Evolutionary conservation across 2,329 filamentous ascomycete genomes (phyloP).

Genomic region (Leptographium flavum): DNA sequence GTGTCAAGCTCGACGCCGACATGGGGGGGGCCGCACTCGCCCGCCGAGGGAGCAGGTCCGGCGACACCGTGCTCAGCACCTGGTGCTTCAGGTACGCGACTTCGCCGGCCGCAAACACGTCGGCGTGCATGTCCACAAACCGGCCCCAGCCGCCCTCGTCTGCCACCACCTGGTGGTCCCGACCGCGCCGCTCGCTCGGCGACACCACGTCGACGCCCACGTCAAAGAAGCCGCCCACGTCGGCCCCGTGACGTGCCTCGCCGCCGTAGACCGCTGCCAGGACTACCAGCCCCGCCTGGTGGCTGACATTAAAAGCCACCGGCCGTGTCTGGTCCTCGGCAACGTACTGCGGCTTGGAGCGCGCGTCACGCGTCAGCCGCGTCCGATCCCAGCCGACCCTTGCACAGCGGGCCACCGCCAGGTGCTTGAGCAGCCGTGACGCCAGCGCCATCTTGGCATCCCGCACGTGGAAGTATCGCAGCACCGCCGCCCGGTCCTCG

Average conservation of each 20-base stretch:
- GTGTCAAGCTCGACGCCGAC: no score
- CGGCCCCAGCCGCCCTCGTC: conserved; percentile 39
- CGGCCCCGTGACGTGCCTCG: conserved; percentile 30
- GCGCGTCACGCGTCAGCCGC: conserved; percentile 38
- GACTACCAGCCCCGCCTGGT: conserved; percentile 63
- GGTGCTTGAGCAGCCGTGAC: conserved; percentile 61
- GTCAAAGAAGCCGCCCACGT: conserved; percentile 20
- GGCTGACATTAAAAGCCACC: conserved; percentile 60
- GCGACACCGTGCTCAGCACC: conserved; percentile 15
- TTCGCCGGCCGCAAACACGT: conserved; percentile 53
- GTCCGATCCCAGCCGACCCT: conserved; percentile 47
- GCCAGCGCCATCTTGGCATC: conserved; percentile 64
- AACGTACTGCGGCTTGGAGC: conserved; percentile 38
- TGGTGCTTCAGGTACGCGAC: conserved; percentile 42
- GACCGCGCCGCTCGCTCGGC: conserved; percentile 51
- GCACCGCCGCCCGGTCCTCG: conserved; percentile 41
- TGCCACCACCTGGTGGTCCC: conserved; percentile 41
- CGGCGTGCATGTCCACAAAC: conserved; percentile 59
- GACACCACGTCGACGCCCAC: conserved; percentile 68
- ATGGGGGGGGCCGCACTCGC: neutral
- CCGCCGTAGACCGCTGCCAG: conserved; percentile 39
- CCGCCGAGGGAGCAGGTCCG: neutral
- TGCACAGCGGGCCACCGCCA: conserved; percentile 41
- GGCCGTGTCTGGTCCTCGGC: conserved; percentile 18
- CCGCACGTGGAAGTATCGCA: conserved; percentile 49